phyloP scores from a whole-genome alignment of 2,329 filamentous ascomycete genomes.

The Aspergillus ustus region DNA sequence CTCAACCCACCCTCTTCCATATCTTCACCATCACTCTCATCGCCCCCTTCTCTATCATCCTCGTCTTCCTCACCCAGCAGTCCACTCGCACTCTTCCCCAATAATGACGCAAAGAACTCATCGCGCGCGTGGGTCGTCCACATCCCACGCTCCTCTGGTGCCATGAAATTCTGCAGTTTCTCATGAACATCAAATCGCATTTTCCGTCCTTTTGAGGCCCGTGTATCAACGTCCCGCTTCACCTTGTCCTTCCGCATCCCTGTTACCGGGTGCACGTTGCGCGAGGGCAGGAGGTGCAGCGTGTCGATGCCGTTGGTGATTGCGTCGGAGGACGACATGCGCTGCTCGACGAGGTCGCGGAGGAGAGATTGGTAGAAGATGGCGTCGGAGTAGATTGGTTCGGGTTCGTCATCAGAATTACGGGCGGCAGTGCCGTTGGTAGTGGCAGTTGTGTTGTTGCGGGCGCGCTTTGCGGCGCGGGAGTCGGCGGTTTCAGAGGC shows the following conservation, averaged over 20 bases:
- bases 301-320: slow-evolving; percentile 52
- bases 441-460: slow-evolving; percentile 21
- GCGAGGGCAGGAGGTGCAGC: slow-evolving; percentile 42
- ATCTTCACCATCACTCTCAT: slow-evolving; percentile 30
- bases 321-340: slow-evolving; percentile 66
- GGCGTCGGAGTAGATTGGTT: slow-evolving; percentile 86
- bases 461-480: slow-evolving; percentile 38
- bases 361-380: slow-evolving; percentile 93
- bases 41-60: slow-evolving; percentile 47
- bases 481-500: slow-evolving; percentile 43
- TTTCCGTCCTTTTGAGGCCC: slow-evolving; percentile 93
- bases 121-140: slow-evolving; percentile 86
- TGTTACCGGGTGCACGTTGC: slow-evolving; percentile 44
- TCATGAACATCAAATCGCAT: slow-evolving; percentile 94
- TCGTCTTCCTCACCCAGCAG: slow-evolving; percentile 62
- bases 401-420: background rate
- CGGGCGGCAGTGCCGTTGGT: slow-evolving; percentile 12
- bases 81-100: slow-evolving; percentile 68
- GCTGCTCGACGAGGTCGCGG: slow-evolving; percentile 90
- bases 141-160: slow-evolving; percentile 75
- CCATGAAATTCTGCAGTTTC: slow-evolving; percentile 98
- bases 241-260: slow-evolving; percentile 64
- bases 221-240: slow-evolving; percentile 84
- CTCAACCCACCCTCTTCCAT: slow-evolving; percentile 40
- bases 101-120: slow-evolving; percentile 72